phyloP scores from a whole-genome alignment of 1,139 yeast species.

The Candida gigantensis region DNA sequence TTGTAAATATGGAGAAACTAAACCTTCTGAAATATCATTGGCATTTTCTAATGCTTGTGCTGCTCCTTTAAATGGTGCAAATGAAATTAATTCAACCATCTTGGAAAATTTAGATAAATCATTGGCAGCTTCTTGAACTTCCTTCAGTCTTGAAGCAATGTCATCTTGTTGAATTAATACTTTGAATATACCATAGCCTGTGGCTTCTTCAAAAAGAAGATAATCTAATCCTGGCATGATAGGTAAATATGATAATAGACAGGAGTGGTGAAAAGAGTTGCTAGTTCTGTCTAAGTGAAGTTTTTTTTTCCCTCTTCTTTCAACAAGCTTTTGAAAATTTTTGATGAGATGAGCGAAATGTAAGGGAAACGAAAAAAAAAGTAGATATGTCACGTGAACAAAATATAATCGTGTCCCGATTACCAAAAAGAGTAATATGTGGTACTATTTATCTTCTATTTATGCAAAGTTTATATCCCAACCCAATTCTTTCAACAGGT shows the following conservation, averaged over 20 bases:
- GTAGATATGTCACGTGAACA: slow-evolving; percentile 6
- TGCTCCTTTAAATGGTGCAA: slow-evolving; percentile 91
- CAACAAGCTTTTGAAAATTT: slow-evolving; percentile 11
- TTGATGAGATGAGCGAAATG: slow-evolving; percentile 10
- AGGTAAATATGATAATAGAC: slow-evolving; percentile 1
- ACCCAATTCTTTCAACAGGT: slow-evolving; percentile 61
- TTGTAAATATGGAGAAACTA: slow-evolving; percentile 83
- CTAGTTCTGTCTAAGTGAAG: slow-evolving; percentile 3
- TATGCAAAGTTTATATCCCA: slow-evolving; percentile 82
- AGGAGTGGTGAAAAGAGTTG: too few relatives aligned
- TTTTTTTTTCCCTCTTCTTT: slow-evolving; percentile 7
- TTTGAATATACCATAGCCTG: slow-evolving; percentile 96
- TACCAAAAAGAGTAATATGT: neutral
- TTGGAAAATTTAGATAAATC: slow-evolving; percentile 90
- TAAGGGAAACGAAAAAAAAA: neutral
- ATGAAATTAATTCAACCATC: slow-evolving; percentile 88
- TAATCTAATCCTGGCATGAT: slow-evolving; percentile 75
- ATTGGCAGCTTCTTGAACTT: slow-evolving; percentile 88
- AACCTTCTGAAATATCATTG: slow-evolving; percentile 87
- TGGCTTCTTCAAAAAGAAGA: slow-evolving; percentile 96
- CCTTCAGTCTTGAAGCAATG: slow-evolving; percentile 86
- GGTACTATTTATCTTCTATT: neutral
- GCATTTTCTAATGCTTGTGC: slow-evolving; percentile 97
- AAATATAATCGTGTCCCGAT: neutral
- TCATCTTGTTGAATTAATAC: slow-evolving; percentile 94